Evolutionary conservation across 1,284 basidiomycete genomes (phyloP).

Genomic region (Tilletiopsis washingtonensis): DNA sequence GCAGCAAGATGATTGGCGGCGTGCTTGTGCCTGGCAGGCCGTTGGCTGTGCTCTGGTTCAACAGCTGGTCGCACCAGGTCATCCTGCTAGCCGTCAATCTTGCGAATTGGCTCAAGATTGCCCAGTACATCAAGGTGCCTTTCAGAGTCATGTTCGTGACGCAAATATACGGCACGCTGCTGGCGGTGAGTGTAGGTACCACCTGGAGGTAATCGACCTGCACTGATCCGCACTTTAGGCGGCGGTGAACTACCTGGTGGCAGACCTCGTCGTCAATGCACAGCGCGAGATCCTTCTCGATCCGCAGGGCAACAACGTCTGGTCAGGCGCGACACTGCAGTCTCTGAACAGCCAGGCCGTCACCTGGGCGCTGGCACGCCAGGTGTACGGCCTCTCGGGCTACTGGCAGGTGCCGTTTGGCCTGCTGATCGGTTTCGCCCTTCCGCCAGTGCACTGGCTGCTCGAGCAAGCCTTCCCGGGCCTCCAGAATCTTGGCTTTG

Average conservation of each 20-base stretch:
- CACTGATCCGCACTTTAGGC: no score
- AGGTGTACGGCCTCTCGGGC: conserved; percentile 11
- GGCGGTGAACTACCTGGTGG: conserved; percentile 23
- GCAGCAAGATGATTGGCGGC: conserved; percentile 32
- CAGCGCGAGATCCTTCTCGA: conserved; percentile 22
- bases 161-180: conserved; percentile 19
- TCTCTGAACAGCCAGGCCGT: conserved; percentile 10
- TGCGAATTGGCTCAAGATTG: conserved; percentile 20
- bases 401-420: conserved; percentile 22
- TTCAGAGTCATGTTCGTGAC: conserved; percentile 15
- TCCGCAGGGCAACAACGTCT: conserved; percentile 14
- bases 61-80: conserved; percentile 22
- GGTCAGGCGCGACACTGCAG: not conserved
- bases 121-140: conserved; percentile 30
- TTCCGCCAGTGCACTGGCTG: conserved; percentile 12
- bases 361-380: conserved; percentile 21
- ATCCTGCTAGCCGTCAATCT: conserved; percentile 12
- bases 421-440: conserved; percentile 10
- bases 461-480: conserved; percentile 2
- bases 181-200: no score
- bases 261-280: conserved; percentile 9
- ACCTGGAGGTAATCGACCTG: no score
- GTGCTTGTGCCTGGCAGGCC: conserved; percentile 21
- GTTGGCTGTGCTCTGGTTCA: conserved; percentile 29
- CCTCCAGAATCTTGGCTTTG: not conserved